Conservation (phyloP, 2,329 filamentous ascomycete genomes). For the Talaromyces sp. region DNA sequence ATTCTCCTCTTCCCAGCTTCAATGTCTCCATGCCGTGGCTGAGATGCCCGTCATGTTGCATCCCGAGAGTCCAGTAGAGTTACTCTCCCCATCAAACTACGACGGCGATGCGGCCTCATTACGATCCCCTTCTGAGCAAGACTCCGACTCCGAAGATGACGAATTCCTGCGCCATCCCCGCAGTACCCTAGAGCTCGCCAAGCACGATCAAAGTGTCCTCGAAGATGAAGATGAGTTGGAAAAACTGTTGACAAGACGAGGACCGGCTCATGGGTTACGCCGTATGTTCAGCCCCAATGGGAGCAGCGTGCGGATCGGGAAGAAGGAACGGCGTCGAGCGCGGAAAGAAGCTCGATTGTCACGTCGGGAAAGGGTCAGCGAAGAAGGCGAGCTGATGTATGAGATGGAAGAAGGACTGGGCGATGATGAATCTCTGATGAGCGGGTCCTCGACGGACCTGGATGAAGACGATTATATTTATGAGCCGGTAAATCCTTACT, state of each 20-base stretch:
- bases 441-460: conserved; percentile 60
- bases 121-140: conserved; percentile 65
- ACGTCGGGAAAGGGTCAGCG: conserved; percentile 59
- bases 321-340: conserved; percentile 54
- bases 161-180: conserved; percentile 66
- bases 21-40: conserved; percentile 28
- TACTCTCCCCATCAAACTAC: conserved; percentile 66
- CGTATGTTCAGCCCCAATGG: conserved; percentile 47
- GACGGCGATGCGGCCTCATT: conserved; percentile 71
- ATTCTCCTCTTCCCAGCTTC: conserved; percentile 9
- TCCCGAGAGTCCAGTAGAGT: conserved; percentile 42
- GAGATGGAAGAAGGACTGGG: conserved; percentile 79
- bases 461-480: conserved; percentile 41
- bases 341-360: conserved; percentile 50
- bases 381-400: conserved; percentile 79
- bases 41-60: conserved; percentile 24
- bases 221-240: conserved; percentile 71
- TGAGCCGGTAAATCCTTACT: conserved; percentile 26
- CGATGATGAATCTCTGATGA: conserved; percentile 66
- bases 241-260: conserved; percentile 47
- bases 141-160: conserved; percentile 77
- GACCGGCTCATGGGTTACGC: conserved; percentile 39
- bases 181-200: conserved; percentile 69
- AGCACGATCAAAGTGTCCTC: conserved; percentile 70
- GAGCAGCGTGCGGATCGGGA: conserved; percentile 54